Evolutionary conservation across 495 filamentous ascomycete species (phyloP).

Genomic region (Xylaria cubensis): DNA sequence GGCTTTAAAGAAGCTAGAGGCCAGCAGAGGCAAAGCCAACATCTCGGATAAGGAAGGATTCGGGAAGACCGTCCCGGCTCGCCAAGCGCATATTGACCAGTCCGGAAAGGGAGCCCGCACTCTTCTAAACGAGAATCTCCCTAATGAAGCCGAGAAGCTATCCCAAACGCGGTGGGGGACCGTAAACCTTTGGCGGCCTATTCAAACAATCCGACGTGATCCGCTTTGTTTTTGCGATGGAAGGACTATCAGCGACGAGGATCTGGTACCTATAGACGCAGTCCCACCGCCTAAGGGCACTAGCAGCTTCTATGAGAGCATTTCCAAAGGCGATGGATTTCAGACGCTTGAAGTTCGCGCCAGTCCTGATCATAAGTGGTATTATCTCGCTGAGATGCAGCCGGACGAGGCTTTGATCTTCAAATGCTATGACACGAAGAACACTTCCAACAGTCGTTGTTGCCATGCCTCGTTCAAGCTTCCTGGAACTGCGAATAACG

Average conservation of each 20-base stretch:
- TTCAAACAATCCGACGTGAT: conserved; percentile 62
- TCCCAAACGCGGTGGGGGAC: conserved; percentile 65
- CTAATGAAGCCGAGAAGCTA: conserved; percentile 57
- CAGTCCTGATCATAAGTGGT: conserved; percentile 52
- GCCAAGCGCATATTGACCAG: conserved; percentile 67
- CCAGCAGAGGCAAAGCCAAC: conserved; percentile 9
- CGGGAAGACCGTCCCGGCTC: conserved; percentile 51
- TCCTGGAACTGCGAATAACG: conserved; percentile 10
- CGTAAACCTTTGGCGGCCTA: conserved; percentile 72
- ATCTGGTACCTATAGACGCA: conserved; percentile 52
- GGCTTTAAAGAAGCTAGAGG: conserved; percentile 9
- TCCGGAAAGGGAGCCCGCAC: conserved; percentile 56
- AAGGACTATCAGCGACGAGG: conserved; percentile 50
- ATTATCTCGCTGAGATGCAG: conserved; percentile 57
- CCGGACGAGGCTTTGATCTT: conserved; percentile 63
- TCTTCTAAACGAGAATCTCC: conserved; percentile 59
- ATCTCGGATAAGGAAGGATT: conserved; percentile 20
- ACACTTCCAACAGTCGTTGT: conserved; percentile 21
- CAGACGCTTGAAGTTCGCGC: conserved; percentile 16
- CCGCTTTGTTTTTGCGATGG: conserved; percentile 61
- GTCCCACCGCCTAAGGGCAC: conserved; percentile 58
- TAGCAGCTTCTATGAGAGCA: conserved; percentile 53
- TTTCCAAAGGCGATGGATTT: conserved; percentile 36
- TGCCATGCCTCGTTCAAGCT: conserved; percentile 33
- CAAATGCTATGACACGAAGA: conserved; percentile 67